Conservation (phyloP, 2,329 filamentous ascomycete genomes). For the Fusarium coffeatum region DNA sequence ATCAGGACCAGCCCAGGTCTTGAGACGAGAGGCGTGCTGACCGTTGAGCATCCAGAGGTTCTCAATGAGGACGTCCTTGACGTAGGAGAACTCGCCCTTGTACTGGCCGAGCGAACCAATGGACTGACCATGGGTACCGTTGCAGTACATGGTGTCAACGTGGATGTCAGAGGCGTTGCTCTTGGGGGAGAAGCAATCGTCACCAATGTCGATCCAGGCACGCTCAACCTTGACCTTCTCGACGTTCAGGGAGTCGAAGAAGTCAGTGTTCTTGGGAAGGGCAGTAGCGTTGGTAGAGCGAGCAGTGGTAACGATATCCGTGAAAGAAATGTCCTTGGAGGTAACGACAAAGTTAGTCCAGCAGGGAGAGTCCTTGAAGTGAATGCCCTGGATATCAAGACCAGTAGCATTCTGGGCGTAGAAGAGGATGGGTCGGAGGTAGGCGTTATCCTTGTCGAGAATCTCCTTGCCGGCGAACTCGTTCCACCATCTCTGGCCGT, state of each 20-base stretch:
- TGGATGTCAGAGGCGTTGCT: conserved; percentile 68
- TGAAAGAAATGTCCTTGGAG: conserved; percentile 47
- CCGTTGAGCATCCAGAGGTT: conserved; percentile 67
- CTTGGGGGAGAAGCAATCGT: conserved; percentile 72
- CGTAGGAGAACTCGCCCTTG: conserved; percentile 63
- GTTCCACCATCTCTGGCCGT: conserved; percentile 39
- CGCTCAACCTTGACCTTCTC: conserved; percentile 67
- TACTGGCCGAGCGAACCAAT: conserved; percentile 71
- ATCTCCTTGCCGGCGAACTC: conserved; percentile 49
- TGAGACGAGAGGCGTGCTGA: conserved; percentile 64
- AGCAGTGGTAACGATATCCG: conserved; percentile 41
- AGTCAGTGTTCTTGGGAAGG: conserved; percentile 70
- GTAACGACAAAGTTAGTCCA: conserved; percentile 73
- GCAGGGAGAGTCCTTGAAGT: conserved; percentile 70
- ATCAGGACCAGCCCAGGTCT: conserved; percentile 68
- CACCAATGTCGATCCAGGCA: conserved; percentile 64
- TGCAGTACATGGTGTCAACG: conserved; percentile 70
- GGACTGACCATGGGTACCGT: conserved; percentile 52
- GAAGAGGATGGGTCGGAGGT: conserved; percentile 70
- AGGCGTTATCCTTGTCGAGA: conserved; percentile 64
- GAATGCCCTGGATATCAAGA: conserved; percentile 67
- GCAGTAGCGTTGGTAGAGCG: conserved; percentile 39
- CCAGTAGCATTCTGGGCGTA: conserved; percentile 71
- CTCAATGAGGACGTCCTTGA: conserved; percentile 68
- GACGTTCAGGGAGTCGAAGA: conserved; percentile 72